Evolutionary conservation across 2,329 filamentous ascomycete species (phyloP).

Genomic region (Mycogone perniciosa): DNA sequence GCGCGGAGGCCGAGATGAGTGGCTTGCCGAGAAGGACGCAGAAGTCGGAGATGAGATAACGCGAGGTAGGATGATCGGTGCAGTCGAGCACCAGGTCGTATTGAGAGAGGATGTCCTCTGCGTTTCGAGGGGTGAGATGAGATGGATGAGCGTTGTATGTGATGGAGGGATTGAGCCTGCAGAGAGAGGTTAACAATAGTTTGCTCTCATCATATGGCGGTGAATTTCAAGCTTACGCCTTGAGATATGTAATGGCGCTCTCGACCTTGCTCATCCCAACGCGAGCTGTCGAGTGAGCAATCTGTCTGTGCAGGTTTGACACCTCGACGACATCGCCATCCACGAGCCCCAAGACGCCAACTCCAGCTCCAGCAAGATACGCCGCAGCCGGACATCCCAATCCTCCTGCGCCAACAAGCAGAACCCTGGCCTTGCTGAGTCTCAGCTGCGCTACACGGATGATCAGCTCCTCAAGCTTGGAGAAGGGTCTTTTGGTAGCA

Average conservation of each 20-base stretch:
- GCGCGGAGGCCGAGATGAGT: slow-evolving; percentile 81
- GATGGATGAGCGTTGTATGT: slow-evolving; percentile 55
- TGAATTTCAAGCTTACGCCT: slow-evolving; percentile 35
- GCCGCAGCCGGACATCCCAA: slow-evolving; percentile 85
- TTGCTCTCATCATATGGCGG: too few species aligned
- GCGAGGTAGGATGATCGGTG: slow-evolving; percentile 85
- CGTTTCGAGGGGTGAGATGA: slow-evolving; percentile 64
- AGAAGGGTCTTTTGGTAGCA: background rate
- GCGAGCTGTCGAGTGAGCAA: slow-evolving; percentile 66
- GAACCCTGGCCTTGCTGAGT: slow-evolving; percentile 62
- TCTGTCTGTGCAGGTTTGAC: slow-evolving; percentile 89
- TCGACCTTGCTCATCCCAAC: slow-evolving; percentile 76
- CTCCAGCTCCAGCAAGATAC: slow-evolving; percentile 86
- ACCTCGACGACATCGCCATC: slow-evolving; percentile 84
- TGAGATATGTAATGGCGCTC: slow-evolving; percentile 59
- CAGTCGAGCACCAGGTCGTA: slow-evolving; percentile 92
- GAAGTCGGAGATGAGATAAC: slow-evolving; percentile 87
- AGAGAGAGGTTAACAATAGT: background rate
- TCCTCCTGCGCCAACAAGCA: slow-evolving; percentile 83
- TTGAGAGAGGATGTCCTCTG: slow-evolving; percentile 54
- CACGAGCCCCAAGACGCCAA: slow-evolving; percentile 75
- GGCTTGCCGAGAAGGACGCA: slow-evolving; percentile 75
- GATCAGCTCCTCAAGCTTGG: slow-evolving; percentile 1
- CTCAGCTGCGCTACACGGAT: slow-evolving; percentile 60
- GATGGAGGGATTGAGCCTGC: slow-evolving; percentile 66